Evolutionary conservation across 352 stramenopile genomes (phyloP).

Genomic region (Pythium plurisporium): DNA sequence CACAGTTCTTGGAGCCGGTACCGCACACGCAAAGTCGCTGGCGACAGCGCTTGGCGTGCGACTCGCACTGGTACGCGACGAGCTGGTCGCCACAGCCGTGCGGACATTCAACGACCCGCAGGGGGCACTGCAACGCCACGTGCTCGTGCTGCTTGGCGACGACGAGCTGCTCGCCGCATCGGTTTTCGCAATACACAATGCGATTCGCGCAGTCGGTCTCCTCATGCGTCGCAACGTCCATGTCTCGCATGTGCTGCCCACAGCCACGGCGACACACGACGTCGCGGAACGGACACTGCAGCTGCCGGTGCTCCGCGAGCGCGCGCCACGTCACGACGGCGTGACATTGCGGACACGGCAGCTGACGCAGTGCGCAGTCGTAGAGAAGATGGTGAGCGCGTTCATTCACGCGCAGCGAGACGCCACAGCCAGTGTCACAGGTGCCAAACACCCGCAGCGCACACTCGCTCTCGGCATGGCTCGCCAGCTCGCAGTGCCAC

Average conservation of each 20-base stretch:
- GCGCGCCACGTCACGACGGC: constrained; percentile 28
- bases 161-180: constrained; percentile 42
- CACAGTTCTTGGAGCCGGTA: constrained; percentile 41
- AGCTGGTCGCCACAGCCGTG: constrained; percentile 51
- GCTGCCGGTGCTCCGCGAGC: constrained; percentile 36
- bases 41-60: constrained; percentile 55
- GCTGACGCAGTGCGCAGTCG: constrained; percentile 39
- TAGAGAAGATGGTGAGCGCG: constrained; percentile 53
- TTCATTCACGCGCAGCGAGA: constrained; percentile 43
- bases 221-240: constrained; percentile 42
- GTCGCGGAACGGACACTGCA: constrained; percentile 45
- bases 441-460: constrained; percentile 40
- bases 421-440: constrained; percentile 46
- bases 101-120: constrained; percentile 60
- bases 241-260: constrained; percentile 34
- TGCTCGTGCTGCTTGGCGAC: constrained; percentile 35
- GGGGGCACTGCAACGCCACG: constrained; percentile 37
- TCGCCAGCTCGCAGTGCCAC: constrained; percentile 40
- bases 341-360: constrained; percentile 50
- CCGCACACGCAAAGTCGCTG: constrained; percentile 64
- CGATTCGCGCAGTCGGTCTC: constrained; percentile 38
- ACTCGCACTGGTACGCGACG: constrained; percentile 53
- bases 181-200: constrained; percentile 44
- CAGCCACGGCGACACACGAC: constrained; percentile 59
- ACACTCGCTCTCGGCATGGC: constrained; percentile 44